phyloP scores from a whole-genome alignment of 768 basidiomycete genomes.

The Suillus spraguei region DNA sequence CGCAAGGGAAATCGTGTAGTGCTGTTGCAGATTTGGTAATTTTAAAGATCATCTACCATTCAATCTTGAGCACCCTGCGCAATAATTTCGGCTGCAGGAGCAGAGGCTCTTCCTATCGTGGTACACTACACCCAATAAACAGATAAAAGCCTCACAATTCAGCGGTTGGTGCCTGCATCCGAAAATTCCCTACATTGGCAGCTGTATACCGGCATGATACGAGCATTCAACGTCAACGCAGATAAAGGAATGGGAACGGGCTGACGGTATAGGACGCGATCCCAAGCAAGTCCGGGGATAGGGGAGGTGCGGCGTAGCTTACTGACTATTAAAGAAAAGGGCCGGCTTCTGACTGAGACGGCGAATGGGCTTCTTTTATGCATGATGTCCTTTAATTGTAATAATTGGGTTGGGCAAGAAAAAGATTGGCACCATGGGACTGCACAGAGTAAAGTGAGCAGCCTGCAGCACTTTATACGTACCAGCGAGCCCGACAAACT shows the following conservation, averaged over 20 bases:
- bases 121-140: not conserved
- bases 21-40: not conserved
- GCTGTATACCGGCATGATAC: not conserved
- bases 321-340: not conserved
- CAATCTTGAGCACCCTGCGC: not conserved
- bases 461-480: conserved; percentile 18
- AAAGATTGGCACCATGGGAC: not conserved
- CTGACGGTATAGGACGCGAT: not conserved
- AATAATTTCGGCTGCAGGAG: not conserved
- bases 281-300: not conserved
- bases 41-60: not conserved
- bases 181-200: not conserved
- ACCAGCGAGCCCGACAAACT: conserved; percentile 34
- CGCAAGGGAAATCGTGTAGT: not conserved
- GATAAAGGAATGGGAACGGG: not conserved
- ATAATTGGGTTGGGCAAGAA: not conserved
- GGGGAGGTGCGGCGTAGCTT: not conserved
- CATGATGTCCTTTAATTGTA: not conserved
- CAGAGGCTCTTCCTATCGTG: not conserved
- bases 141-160: not conserved
- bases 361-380: not conserved
- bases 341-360: not conserved
- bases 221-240: not conserved
- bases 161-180: not conserved
- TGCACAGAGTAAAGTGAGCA: not conserved